phyloP scores from a whole-genome alignment of 2,329 filamentous ascomycete genomes.

The Fusarium pseudocircinatum region DNA sequence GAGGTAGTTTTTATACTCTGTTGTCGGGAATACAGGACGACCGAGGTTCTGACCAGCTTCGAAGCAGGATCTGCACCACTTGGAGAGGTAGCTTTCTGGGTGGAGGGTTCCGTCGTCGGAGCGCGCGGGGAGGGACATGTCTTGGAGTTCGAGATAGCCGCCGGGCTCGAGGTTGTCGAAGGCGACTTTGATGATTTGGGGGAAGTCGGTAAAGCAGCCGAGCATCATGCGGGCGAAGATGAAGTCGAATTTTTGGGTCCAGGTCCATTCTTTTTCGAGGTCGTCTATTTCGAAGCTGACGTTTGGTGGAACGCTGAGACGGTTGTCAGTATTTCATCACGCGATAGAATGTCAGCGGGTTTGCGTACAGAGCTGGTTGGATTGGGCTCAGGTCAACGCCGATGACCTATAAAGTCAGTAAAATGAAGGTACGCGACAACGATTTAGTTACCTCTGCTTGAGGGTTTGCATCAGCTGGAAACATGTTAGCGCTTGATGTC shows the following conservation, averaged over 20 bases:
- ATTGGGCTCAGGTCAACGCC: conserved; percentile 32
- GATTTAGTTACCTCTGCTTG: background rate
- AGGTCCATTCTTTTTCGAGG: conserved; percentile 28
- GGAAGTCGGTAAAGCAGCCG: background rate
- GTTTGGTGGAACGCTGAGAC: conserved; percentile 12
- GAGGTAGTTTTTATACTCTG: conserved; percentile 21
- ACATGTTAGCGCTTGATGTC: rapidly evolving
- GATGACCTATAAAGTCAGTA: conserved; percentile 5
- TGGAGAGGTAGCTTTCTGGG: conserved; percentile 18
- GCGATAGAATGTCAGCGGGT: rapidly evolving
- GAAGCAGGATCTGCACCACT: conserved; percentile 17
- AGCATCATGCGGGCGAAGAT: conserved; percentile 23
- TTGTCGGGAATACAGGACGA: background rate
- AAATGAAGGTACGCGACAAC: rapidly evolving
- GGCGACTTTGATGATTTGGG: background rate
- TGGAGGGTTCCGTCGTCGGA: conserved; percentile 18
- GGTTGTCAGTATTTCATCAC: background rate
- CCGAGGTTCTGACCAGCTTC: conserved; percentile 3
- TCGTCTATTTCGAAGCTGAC: conserved; percentile 22
- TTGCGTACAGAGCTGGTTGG: conserved; percentile 22
- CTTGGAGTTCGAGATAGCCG: conserved; percentile 24
- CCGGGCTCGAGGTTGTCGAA: conserved; percentile 23
- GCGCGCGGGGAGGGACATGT: conserved; percentile 15
- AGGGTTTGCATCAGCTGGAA: background rate
- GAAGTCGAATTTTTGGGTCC: conserved; percentile 15